Evolutionary conservation across 257 asterid species (phyloP).

Genomic region (Penstemon barbatus): DNA sequence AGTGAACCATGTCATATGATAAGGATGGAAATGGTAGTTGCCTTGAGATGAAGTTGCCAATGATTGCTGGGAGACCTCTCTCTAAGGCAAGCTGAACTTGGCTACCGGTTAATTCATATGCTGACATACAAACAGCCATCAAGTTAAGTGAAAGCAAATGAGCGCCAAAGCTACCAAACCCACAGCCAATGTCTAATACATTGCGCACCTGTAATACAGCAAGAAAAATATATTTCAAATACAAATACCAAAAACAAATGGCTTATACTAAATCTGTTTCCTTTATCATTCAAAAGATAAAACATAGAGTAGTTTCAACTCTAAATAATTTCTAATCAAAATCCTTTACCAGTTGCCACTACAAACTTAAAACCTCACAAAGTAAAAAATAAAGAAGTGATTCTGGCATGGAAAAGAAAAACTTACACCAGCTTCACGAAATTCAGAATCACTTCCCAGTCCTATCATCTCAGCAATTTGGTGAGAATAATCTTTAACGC

Average conservation of each 20-base stretch:
- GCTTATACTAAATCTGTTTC: slow-evolving; percentile 9
- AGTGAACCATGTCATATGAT: slow-evolving; percentile 95
- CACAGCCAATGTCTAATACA: slow-evolving; percentile 93
- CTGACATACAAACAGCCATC: slow-evolving; percentile 93
- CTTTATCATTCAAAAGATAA: background rate
- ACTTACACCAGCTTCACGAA: slow-evolving; percentile 86
- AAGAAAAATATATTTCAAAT: slow-evolving; percentile 26
- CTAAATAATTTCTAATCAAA: slow-evolving; percentile 10
- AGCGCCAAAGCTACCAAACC: slow-evolving; percentile 96
- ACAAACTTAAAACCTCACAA: slow-evolving; percentile 10
- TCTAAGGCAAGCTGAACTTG: slow-evolving; percentile 96
- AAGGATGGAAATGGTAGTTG: slow-evolving; percentile 95
- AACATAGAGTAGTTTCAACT: slow-evolving; percentile 21
- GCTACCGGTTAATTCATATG: slow-evolving; percentile 93
- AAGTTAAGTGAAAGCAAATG: slow-evolving; percentile 79
- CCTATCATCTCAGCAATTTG: slow-evolving; percentile 97
- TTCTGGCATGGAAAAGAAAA: slow-evolving; percentile 15
- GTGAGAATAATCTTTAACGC: slow-evolving; percentile 86
- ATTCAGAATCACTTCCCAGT: slow-evolving; percentile 77
- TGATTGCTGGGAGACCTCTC: slow-evolving; percentile 97
- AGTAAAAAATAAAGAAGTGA: background rate
- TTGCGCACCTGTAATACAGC: slow-evolving; percentile 64
- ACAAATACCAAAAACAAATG: slow-evolving; percentile 5
- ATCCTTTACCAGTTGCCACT: background rate
- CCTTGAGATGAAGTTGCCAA: slow-evolving; percentile 75